These are phyloP conservation scores for Pelargonium citronellum DNA, from an alignment of 441 rosid genomes.

Conservation along the genomic window DNA sequence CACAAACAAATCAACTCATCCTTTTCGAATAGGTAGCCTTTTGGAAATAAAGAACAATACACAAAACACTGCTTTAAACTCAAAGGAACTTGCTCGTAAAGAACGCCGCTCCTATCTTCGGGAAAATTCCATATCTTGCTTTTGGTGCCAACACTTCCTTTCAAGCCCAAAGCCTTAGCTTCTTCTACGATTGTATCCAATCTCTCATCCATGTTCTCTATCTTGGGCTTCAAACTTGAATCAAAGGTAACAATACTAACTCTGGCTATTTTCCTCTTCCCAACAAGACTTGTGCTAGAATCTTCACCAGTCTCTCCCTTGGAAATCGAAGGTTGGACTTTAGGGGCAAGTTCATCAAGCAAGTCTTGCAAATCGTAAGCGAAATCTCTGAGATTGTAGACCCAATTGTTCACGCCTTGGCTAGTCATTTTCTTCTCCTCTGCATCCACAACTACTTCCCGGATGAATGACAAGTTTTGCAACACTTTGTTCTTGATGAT, in stretches of 20 bases:
- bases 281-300: neutral
- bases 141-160: too few relatives aligned
- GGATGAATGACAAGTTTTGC: too few relatives aligned
- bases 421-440: slow-evolving; percentile 28
- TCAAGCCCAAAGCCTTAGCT: too few relatives aligned
- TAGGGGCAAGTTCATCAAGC: slow-evolving; percentile 31
- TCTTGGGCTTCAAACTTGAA: too few relatives aligned
- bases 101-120: neutral
- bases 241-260: too few relatives aligned
- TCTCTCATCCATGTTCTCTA: too few relatives aligned
- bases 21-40: neutral
- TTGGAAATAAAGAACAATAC: slow-evolving; percentile 14
- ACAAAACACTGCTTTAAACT: slow-evolving; percentile 1
- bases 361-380: slow-evolving; percentile 33
- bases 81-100: neutral
- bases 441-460: slow-evolving; percentile 25
- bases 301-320: too few relatives aligned
- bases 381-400: slow-evolving; percentile 29
- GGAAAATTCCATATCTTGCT: slow-evolving; percentile 5
- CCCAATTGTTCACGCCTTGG: slow-evolving; percentile 18
- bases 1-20: slow-evolving; percentile 3
- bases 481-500: too few relatives aligned
- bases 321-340: too few relatives aligned
- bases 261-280: too few relatives aligned
- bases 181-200: too few relatives aligned